Evolutionary conservation across 169 alveolate genomes (phyloP), one percentile per base, ranked within the genome.

Genomic region (Babesia bovis): DNA sequence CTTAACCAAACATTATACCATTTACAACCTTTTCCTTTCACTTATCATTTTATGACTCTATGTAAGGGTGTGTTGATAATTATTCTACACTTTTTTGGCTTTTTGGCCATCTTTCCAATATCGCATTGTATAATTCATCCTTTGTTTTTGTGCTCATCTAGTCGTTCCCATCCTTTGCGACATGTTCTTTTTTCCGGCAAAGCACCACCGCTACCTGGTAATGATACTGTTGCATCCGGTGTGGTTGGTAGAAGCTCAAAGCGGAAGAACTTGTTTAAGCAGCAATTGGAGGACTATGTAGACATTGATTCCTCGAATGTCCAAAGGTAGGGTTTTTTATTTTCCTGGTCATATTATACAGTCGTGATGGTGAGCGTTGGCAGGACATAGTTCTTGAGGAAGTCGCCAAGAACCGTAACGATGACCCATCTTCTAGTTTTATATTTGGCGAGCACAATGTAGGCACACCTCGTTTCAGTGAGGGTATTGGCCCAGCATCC

Each of bases 341-440:
- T 0, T 1, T 4, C 3, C 6, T 23, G 9, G 2, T 26, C 3
- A 9, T 36, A n/a, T 17, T 23, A 35, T 38, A 9, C 38, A 67
- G 78, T 1, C 68, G 59, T 3, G 68, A 67, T 32, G 78, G 32
- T 17, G 67, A 71, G 17, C 70, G 82, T 17, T 78, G 86, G 86
- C 76, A 69, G 47, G 86, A 78, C 30, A 68, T 78, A n/a, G 86
- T 78, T 45, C 32, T 49, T 49, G 82, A 68, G 35, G 86, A 78
- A 71, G 23, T 67, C 10, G 60, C 71, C 13, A 78, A 68, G 51
- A 78, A 78, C 41, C 67, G 82, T 25, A 40, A 47, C n/a, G 40
- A 9, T 13, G 66, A 63, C 13, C 55, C 72, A 19, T 33, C 57
- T 12, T 82, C 30, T 6, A 58, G 60, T 36, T 56, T 56, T 28